A percentile compares a stretch with the other conserved stretches of the same genome.
Evolutionary conservation across 352 stramenopile genomes (phyloP).

Genomic region (Phytophthora niederhauseri): DNA sequence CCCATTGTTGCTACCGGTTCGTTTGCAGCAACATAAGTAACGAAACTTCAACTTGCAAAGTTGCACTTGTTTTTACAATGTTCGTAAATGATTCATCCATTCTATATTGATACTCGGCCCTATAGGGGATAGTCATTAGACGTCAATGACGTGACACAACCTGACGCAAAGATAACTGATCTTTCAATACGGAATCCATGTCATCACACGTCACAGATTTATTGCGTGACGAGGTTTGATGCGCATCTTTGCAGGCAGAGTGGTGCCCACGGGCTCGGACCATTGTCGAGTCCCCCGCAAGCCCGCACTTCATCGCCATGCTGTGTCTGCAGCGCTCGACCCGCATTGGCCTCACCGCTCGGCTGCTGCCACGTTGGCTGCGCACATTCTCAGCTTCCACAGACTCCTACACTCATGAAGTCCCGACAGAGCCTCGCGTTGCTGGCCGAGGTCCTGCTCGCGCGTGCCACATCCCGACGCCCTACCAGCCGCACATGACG

Average conservation of each 20-base stretch:
- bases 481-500: constrained; percentile 47
- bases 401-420: constrained; percentile 16
- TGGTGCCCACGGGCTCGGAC: not conserved
- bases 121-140: too few species aligned
- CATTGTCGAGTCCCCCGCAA: constrained; percentile 2
- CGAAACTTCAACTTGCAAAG: too few species aligned
- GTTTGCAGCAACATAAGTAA: too few species aligned
- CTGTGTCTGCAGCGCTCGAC: constrained; percentile 12
- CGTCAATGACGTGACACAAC: too few species aligned
- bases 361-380: constrained; percentile 11
- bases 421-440: constrained; percentile 3
- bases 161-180: too few species aligned
- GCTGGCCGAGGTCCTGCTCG: constrained; percentile 30
- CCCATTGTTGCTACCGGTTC: too few species aligned
- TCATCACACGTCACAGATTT: too few species aligned
- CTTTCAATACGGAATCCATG: too few species aligned
- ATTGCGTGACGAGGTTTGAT: constrained; percentile 1
- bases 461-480: constrained; percentile 24
- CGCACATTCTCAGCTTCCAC: constrained; percentile 11
- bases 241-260: not conserved
- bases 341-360: not conserved
- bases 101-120: too few species aligned
- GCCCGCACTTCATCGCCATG: constrained; percentile 1
- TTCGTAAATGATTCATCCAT: too few species aligned
- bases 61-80: too few species aligned